These are phyloP conservation scores for Scedosporium aurantiacum DNA, from an alignment of 2,329 filamentous ascomycete genomes.

Conservation along the genomic window DNA sequence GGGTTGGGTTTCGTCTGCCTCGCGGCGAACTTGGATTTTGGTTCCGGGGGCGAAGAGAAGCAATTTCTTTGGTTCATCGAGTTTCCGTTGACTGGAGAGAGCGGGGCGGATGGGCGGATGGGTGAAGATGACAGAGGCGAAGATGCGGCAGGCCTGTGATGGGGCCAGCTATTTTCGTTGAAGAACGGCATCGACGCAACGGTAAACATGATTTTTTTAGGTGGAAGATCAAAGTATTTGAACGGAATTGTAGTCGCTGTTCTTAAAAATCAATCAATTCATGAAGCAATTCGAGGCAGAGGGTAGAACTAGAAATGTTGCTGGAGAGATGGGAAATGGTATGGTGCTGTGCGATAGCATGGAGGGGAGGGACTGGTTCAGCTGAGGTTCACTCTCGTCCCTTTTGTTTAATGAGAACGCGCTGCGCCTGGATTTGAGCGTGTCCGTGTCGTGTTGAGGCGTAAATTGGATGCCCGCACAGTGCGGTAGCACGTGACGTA, in stretches of 20 bases:
- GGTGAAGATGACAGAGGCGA: slow-evolving; percentile 52
- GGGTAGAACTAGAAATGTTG: background rate
- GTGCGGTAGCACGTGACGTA: background rate
- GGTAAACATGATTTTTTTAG: slow-evolving; percentile 25
- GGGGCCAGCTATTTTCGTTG: slow-evolving; percentile 28
- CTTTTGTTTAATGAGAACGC: background rate
- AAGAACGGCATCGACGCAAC: slow-evolving; percentile 31
- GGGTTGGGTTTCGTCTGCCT: slow-evolving; percentile 52
- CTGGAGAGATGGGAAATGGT: no score
- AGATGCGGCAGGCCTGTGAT: slow-evolving; percentile 23
- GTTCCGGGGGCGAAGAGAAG: slow-evolving; percentile 31
- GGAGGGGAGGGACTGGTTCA: background rate
- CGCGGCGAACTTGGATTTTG: slow-evolving; percentile 39
- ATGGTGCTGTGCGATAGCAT: background rate
- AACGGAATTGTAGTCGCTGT: background rate
- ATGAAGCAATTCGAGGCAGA: background rate
- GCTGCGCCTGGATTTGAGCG: background rate
- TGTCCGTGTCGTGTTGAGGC: background rate
- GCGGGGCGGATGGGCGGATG: slow-evolving; percentile 37
- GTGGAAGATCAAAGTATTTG: background rate
- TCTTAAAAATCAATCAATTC: background rate
- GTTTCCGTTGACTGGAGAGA: slow-evolving; percentile 32
- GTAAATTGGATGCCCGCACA: background rate
- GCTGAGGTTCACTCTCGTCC: background rate
- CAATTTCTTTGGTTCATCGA: slow-evolving; percentile 28